Base-by-base conservation (phyloP, 2,329 filamentous ascomycete species). In the Aspergillus fischeri region DNA sequence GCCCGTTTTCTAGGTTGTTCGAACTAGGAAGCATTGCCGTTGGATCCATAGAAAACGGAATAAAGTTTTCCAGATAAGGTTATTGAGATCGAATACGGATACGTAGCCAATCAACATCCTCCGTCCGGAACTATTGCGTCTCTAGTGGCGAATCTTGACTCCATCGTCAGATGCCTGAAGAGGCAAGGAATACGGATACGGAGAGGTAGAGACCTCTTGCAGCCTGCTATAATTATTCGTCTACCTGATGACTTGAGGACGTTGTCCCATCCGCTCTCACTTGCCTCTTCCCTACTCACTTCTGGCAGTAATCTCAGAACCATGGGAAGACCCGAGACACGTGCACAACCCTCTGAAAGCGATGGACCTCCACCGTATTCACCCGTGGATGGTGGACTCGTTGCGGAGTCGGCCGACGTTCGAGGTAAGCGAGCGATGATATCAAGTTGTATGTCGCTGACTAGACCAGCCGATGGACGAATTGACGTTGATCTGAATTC, bases 401-500 rank as follows among this genome's bases (percentile, higher is more conserved):
- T 38, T 38, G 32, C 14, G 14, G 32, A 38, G 32, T 38, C 32
- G 32, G 32, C 32, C 17, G 32, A 17, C 17, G 32, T 38, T n/a
- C 32, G 14, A 17, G 32, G 32, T 38, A 38, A 38, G 32, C 7
- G 6, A 38, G 6, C 1, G 5, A 38, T 14, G 5, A 38, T 38
- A 3, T 17, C 32, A 17, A 17, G 32, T 17, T 7, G 5, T 38
- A 38, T 17, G 3, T 17, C 14, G 47, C 24, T 49, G 27, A 49
- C 9, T n/a, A 10, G 24, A 5, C 44, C 60, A 49, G 58, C 62
- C 14, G 65, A 67, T 49, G 65, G 65, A 21, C 63, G 63, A 9
- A 58, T 67, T 27, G 57, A 64, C 25, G 49, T 67, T 11, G 57
- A 67, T 24, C 49, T 67, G 11, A 56, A 65, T 24, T 66, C 65